phyloP scores from a whole-genome alignment of 1,284 basidiomycete species.

The Ustilago crameri region DNA sequence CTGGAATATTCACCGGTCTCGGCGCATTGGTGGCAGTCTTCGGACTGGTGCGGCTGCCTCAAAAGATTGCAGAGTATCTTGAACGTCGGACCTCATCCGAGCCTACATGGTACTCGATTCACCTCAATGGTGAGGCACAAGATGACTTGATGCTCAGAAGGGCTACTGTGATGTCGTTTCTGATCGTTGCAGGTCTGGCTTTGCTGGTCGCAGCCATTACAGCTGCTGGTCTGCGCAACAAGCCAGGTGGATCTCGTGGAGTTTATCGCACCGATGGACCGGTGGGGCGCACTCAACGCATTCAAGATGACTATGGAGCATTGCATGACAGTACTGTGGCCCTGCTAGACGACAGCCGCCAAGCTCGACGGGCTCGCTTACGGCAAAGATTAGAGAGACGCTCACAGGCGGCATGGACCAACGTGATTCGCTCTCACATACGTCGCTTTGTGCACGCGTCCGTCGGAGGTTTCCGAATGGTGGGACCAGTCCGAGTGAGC shows the following conservation, averaged over 20 bases:
- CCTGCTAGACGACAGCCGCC: slow-evolving; percentile 24
- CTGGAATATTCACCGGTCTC: slow-evolving; percentile 49
- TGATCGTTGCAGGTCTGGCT: slow-evolving; percentile 41
- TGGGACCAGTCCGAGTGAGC: slow-evolving; percentile 6
- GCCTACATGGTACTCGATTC: background rate
- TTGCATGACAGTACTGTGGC: slow-evolving; percentile 38
- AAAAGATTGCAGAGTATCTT: slow-evolving; percentile 40
- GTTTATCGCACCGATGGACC: too few species aligned
- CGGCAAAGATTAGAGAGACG: slow-evolving; percentile 24
- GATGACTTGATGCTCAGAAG: slow-evolving; percentile 27
- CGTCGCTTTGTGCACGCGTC: slow-evolving; percentile 12
- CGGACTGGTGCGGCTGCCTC: slow-evolving; percentile 49
- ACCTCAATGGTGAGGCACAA: background rate
- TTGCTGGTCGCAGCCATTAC: slow-evolving; percentile 25
- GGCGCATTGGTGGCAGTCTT: slow-evolving; percentile 54
- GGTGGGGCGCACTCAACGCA: slow-evolving; percentile 1
- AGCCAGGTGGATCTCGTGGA: too few species aligned
- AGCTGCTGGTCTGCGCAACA: slow-evolving; percentile 20
- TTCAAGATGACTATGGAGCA: slow-evolving; percentile 25
- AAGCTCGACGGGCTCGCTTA: slow-evolving; percentile 34
- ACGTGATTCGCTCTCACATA: slow-evolving; percentile 19
- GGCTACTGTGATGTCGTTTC: slow-evolving; percentile 39
- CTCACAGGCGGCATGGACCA: slow-evolving; percentile 14
- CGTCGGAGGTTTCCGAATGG: slow-evolving; percentile 37
- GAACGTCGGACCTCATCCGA: background rate